A percentile compares a stretch with the other conserved stretches of the same genome.
phyloP scores from a whole-genome alignment of 345 rosid species.

The Citrus reticulata region DNA sequence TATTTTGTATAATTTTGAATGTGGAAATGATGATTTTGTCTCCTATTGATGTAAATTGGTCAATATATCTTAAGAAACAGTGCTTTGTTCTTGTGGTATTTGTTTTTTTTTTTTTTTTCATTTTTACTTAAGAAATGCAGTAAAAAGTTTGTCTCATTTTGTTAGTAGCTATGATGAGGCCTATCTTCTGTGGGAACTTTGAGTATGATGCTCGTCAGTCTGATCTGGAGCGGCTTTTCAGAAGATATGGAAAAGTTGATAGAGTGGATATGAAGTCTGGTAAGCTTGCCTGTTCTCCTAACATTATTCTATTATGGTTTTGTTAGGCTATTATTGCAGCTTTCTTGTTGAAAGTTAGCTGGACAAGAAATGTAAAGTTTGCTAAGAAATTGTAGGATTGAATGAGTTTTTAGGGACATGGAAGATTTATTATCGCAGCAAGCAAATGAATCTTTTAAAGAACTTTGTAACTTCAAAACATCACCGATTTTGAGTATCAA shows the following conservation, averaged over 20 bases:
- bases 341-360: background rate
- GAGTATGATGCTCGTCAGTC: conserved; percentile 89
- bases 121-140: background rate
- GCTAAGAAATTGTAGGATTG: background rate
- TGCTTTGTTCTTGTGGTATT: background rate
- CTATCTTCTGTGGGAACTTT: conserved; percentile 91
- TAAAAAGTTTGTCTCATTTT: background rate
- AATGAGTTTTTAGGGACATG: background rate
- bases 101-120: background rate
- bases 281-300: conserved; percentile 26
- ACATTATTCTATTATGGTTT: background rate
- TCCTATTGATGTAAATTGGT: background rate
- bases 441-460: background rate
- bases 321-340: background rate
- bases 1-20: background rate
- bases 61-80: too few species aligned
- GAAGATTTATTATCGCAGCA: background rate
- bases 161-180: conserved; percentile 53
- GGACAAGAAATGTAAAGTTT: background rate
- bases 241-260: conserved; percentile 78
- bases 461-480: background rate
- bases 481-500: background rate
- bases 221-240: conserved; percentile 84
- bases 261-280: conserved; percentile 96
- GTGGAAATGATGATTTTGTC: background rate